A percentile compares a stretch with the other conserved stretches of the same genome.
Conservation (phyloP, 139 green algal genomes). For the Ettlia oleoabundans region DNA sequence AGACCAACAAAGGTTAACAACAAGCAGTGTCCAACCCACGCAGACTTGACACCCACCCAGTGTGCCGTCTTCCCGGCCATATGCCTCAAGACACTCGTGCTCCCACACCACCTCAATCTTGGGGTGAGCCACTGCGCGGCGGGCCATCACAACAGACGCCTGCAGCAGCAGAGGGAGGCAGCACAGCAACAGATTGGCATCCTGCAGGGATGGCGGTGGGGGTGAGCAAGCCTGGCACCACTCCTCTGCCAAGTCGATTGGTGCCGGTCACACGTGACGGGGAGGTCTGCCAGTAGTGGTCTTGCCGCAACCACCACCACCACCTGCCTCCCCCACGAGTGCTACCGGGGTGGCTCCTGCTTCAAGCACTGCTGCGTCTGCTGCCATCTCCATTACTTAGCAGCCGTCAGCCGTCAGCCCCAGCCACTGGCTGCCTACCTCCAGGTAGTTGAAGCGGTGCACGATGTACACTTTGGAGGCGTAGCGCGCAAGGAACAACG, state of each 20-base stretch:
- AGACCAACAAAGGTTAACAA: neutral
- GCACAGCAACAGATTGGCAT: neutral
- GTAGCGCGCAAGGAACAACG: constrained; percentile 72
- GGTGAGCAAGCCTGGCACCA: too few relatives aligned
- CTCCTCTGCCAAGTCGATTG: too few relatives aligned
- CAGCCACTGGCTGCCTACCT: neutral
- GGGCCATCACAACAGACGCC: constrained; percentile 24
- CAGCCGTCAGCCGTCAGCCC: neutral
- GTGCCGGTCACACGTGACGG: too few relatives aligned
- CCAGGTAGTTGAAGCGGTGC: constrained; percentile 34
- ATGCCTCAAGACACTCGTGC: constrained; percentile 18
- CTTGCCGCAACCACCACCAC: too few relatives aligned
- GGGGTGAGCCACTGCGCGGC: constrained; percentile 23
- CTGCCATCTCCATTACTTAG: neutral
- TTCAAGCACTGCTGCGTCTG: neutral
- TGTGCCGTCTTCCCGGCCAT: constrained; percentile 22
- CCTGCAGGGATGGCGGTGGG: neutral
- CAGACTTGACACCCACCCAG: constrained; percentile 4
- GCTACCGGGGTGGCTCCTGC: too few relatives aligned
- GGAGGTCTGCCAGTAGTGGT: too few relatives aligned
- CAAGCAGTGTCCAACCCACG: neutral
- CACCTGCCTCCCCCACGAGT: neutral
- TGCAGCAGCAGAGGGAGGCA: neutral
- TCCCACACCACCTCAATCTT: constrained; percentile 38
- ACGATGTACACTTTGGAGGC: constrained; percentile 44